Evolutionary conservation across 2,329 filamentous ascomycete genomes (phyloP), one percentile per base, ranked within the genome.

Genomic region (Colletotrichum lindemuthianum): DNA sequence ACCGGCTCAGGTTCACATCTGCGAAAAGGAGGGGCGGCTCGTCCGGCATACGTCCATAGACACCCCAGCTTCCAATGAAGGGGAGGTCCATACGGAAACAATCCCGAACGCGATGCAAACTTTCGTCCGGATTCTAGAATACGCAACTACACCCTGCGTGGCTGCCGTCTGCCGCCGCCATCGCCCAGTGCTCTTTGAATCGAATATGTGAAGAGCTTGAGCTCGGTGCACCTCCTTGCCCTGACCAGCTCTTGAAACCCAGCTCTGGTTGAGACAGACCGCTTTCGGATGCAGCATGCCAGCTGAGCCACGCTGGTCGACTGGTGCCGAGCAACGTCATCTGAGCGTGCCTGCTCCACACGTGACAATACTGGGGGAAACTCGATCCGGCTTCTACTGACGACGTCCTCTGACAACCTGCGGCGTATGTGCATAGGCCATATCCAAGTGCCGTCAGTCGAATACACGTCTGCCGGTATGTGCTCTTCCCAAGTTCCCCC

Each of bases 161-260:
- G 7, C 3, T 49, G n/a, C 13, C 16, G 45, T 39, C 36, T 49
- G 24, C 24, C 15, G 34, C 34, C 32, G 33, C 50, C 36, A 61
- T 47, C 34, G 24, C 24, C 24, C 4, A 50, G 34, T 52, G 45
- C 47, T 34, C 15, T n/a, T 51, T 12, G 24, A 24, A 13, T 52
- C 47, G 10, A 34, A 33, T 37, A 13, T 33, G 37, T 47, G 36
- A 15, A 49, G 49, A 57, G 49, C n/a, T n/a, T 9, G 15, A 41
- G 51, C 51, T 53, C 41, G 15, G 47, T 59, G 59, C 60, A 7
- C 39, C 37, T 36, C n/a, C 24, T 15, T 59, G 54, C 55, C 53
- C 39, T 47, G 45, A 32, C 63, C 15, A 64, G 49, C 53, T 55
- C 54, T 59, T 64, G 59, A 63, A 63, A 66, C 59, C 63, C 54